A percentile compares a stretch with the other conserved stretches of the same genome.
Conservation (phyloP, 768 basidiomycete genomes). For the Trametes villosa region DNA sequence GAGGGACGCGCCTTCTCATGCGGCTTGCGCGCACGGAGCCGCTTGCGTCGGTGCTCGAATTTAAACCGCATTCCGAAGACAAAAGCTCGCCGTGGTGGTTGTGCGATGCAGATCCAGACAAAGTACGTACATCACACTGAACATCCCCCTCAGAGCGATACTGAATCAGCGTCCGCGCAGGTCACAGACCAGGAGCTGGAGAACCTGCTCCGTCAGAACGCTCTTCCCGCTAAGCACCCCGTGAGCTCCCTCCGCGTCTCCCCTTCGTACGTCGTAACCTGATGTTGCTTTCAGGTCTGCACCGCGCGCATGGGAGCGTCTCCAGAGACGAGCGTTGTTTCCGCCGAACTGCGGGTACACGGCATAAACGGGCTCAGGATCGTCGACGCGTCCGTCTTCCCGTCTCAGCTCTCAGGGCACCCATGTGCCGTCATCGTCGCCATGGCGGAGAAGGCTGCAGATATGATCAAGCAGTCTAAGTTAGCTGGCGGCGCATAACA, state of each 20-base stretch:
- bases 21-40: constrained; percentile 44
- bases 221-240: no score
- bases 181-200: not conserved
- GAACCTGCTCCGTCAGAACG: no score
- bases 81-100: constrained; percentile 1
- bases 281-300: constrained; percentile 25
- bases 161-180: not conserved
- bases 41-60: constrained; percentile 38
- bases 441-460: constrained; percentile 19
- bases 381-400: constrained; percentile 14
- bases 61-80: not conserved
- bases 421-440: constrained; percentile 17
- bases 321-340: constrained; percentile 43
- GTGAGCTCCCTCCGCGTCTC: no score
- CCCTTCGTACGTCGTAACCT: not conserved
- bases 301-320: constrained; percentile 42
- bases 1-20: constrained; percentile 42
- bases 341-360: constrained; percentile 45
- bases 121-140: no score
- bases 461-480: no score
- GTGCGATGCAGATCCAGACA: constrained; percentile 14
- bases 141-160: no score
- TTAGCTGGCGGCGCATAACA: no score
- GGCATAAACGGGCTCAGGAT: constrained; percentile 46
- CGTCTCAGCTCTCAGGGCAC: constrained; percentile 13